Conservation (phyloP, 2,329 filamentous ascomycete genomes). For the Septoria petroselini region DNA sequence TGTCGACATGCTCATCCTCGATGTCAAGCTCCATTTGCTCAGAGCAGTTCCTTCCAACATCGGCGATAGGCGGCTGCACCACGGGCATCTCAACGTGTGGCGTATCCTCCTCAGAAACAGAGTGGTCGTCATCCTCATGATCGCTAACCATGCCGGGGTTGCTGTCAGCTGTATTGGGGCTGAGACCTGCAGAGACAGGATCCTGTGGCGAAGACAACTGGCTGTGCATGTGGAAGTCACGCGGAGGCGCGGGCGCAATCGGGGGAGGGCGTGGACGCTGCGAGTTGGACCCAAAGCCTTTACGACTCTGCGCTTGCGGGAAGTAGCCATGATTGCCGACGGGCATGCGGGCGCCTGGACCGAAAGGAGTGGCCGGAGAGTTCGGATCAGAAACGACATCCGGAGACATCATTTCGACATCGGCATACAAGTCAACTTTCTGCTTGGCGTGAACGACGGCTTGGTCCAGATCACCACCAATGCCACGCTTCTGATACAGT, state of each 20-base stretch:
- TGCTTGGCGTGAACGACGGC: constrained; percentile 34
- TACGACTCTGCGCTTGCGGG: constrained; percentile 31
- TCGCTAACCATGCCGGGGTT: constrained; percentile 52
- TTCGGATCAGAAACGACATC: constrained; percentile 24
- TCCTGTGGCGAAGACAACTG: constrained; percentile 35
- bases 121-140: constrained; percentile 49
- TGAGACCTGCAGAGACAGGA: constrained; percentile 37
- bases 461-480: constrained; percentile 40
- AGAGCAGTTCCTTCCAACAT: constrained; percentile 28
- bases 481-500: constrained; percentile 42
- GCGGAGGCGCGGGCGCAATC: constrained; percentile 26
- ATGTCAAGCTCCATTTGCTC: constrained; percentile 39
- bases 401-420: constrained; percentile 33
- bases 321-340: constrained; percentile 18
- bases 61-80: constrained; percentile 28
- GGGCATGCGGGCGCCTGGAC: constrained; percentile 22
- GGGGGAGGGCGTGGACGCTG: constrained; percentile 36
- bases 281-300: constrained; percentile 28
- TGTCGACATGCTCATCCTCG: constrained; percentile 35
- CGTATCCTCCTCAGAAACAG: constrained; percentile 35
- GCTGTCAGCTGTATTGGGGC: constrained; percentile 49
- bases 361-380: constrained; percentile 25
- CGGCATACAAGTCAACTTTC: constrained; percentile 36
- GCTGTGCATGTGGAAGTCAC: constrained; percentile 20
- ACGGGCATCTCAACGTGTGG: constrained; percentile 27